Evolutionary conservation across 1,284 basidiomycete species (phyloP).

Genomic region (Marasmius oreades): DNA sequence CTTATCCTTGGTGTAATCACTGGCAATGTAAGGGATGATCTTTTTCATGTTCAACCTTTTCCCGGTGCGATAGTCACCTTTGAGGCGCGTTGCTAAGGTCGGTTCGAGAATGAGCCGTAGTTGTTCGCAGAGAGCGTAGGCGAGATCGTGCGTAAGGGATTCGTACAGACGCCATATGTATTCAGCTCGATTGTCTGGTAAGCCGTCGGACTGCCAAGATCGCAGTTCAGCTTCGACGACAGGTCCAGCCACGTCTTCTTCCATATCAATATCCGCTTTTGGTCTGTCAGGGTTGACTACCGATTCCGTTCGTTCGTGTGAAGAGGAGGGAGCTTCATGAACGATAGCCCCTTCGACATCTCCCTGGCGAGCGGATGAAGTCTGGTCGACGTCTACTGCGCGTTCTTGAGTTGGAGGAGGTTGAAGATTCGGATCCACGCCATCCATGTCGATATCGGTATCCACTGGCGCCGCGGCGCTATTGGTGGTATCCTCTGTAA

Average conservation of each 20-base stretch:
- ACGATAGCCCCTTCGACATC: slow-evolving; percentile 48
- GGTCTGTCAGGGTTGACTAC: slow-evolving; percentile 20
- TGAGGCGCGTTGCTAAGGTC: slow-evolving; percentile 89
- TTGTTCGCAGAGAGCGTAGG: slow-evolving; percentile 93
- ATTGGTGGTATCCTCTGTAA: slow-evolving; percentile 59
- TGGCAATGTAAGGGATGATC: slow-evolving; percentile 97
- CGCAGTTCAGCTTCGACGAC: slow-evolving; percentile 62
- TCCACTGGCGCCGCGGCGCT: slow-evolving; percentile 41
- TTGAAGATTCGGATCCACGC: background rate
- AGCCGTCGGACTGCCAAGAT: slow-evolving; percentile 59
- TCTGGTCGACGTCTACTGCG: slow-evolving; percentile 27
- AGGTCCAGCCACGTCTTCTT: slow-evolving; percentile 29
- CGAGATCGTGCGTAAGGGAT: slow-evolving; percentile 86
- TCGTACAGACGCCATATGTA: slow-evolving; percentile 91
- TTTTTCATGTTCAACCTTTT: slow-evolving; percentile 99
- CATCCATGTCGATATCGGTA: slow-evolving; percentile 31
- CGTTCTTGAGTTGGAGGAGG: slow-evolving; percentile 20
- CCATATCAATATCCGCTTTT: slow-evolving; percentile 36
- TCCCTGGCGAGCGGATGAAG: slow-evolving; percentile 27
- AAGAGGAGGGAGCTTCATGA: slow-evolving; percentile 28
- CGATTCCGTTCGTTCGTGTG: slow-evolving; percentile 16
- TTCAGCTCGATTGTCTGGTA: slow-evolving; percentile 57
- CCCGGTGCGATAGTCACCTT: slow-evolving; percentile 97
- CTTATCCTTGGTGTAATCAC: slow-evolving; percentile 99
- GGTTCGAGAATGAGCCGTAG: slow-evolving; percentile 96